Percentiles rank a stretch among this genome's conserved stretches.
These are phyloP conservation scores for Pythium volutum DNA, from an alignment of 352 stramenopile genomes.

Conservation along the genomic window DNA sequence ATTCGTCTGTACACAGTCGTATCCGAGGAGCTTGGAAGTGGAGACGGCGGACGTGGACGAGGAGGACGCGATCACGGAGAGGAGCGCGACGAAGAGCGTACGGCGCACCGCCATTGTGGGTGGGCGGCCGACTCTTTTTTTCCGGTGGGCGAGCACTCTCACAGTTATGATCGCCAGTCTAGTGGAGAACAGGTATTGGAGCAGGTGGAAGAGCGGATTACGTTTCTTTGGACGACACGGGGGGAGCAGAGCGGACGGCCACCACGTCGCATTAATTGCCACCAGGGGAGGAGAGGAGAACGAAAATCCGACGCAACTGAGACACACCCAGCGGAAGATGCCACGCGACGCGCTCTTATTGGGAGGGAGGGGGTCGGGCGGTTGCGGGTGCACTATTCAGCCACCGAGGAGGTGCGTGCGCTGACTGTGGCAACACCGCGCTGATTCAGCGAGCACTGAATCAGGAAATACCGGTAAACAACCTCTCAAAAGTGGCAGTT, in stretches of 20 bases:
- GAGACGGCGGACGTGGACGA: not conserved
- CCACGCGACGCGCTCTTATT: constrained; percentile 9
- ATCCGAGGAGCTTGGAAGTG: constrained; percentile 11
- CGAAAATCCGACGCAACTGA: not conserved
- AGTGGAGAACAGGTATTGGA: not conserved
- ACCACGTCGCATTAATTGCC: constrained; percentile 12
- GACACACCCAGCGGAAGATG: constrained; percentile 2
- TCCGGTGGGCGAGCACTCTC: not conserved
- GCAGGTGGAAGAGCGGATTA: not conserved
- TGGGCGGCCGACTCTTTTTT: too few species aligned
- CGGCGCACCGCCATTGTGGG: not conserved
- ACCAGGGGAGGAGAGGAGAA: not conserved
- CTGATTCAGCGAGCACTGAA: not conserved
- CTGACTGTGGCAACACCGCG: not conserved
- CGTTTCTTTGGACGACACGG: constrained; percentile 3
- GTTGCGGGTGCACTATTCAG: not conserved
- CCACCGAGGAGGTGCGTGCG: not conserved
- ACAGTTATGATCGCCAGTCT: not conserved
- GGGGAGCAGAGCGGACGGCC: not conserved
- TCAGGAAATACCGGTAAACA: too few species aligned
- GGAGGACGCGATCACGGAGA: not conserved
- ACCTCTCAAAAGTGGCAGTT: constrained; percentile 9
- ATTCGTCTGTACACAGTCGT: constrained; percentile 7
- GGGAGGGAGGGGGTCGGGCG: not conserved
- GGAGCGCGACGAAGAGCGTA: not conserved